phyloP scores from a whole-genome alignment of 805 yeast species.

The Torulaspora delbrueckii region DNA sequence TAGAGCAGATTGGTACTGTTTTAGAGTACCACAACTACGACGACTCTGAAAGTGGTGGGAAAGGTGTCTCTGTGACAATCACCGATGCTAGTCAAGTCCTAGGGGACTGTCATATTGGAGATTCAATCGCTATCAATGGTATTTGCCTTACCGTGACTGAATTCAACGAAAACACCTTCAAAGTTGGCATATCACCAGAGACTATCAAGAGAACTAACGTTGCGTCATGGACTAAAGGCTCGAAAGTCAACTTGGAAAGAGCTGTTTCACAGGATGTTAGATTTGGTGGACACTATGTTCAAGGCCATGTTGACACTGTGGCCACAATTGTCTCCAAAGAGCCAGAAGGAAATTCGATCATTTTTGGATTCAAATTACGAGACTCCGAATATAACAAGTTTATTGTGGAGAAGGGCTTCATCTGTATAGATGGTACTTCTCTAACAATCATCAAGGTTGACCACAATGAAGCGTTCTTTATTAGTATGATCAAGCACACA shows the following conservation, averaged over 20 bases:
- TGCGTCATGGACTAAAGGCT: constrained; percentile 52
- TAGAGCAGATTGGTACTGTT: constrained; percentile 70
- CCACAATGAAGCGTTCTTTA: constrained; percentile 57
- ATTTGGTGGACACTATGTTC: constrained; percentile 96
- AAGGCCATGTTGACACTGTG: constrained; percentile 93
- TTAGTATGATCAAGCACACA: constrained; percentile 89
- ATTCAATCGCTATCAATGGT: constrained; percentile 87
- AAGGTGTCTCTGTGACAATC: constrained; percentile 67
- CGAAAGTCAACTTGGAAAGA: constrained; percentile 80
- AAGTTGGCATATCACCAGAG: constrained; percentile 91
- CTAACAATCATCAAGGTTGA: constrained; percentile 82
- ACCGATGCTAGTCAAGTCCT: constrained; percentile 58
- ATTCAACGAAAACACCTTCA: constrained; percentile 57
- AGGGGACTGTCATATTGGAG: constrained; percentile 85
- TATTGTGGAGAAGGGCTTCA: constrained; percentile 93
- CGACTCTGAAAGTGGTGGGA: constrained; percentile 26
- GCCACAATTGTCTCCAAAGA: constrained; percentile 54
- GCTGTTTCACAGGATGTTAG: constrained; percentile 76
- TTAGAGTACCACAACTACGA: constrained; percentile 20
- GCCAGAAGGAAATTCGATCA: constrained; percentile 71
- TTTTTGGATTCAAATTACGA: constrained; percentile 66
- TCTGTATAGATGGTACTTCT: constrained; percentile 89
- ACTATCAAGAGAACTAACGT: constrained; percentile 78
- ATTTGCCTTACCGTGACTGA: constrained; percentile 88
- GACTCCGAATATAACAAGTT: constrained; percentile 57